These are phyloP conservation scores for Globisporangium emineosum DNA, from an alignment of 352 stramenopile species.

Conservation along the genomic window DNA sequence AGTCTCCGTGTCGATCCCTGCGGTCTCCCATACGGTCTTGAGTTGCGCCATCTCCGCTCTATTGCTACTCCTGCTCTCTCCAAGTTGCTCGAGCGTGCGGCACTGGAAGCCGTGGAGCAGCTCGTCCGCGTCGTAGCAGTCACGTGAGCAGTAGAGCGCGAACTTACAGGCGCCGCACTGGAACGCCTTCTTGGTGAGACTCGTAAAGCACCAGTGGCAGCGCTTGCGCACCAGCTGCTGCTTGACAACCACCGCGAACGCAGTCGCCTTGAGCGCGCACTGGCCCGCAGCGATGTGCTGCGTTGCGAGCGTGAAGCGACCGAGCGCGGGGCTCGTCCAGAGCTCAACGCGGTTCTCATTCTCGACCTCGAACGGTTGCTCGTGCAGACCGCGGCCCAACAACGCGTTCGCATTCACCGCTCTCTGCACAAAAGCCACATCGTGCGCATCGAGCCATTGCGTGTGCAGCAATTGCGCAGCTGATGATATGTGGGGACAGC, in stretches of 20 bases:
- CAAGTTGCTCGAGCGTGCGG: constrained; percentile 23
- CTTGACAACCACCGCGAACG: constrained; percentile 49
- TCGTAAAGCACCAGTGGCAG: constrained; percentile 65
- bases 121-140: constrained; percentile 41
- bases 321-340: constrained; percentile 20
- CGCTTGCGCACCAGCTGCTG: constrained; percentile 24
- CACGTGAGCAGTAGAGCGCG: constrained; percentile 46
- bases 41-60: background rate
- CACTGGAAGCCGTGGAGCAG: constrained; percentile 56
- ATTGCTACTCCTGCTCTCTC: background rate
- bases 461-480: constrained; percentile 9
- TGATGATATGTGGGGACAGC: background rate
- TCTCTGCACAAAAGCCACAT: constrained; percentile 10
- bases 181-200: constrained; percentile 40
- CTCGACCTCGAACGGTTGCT: constrained; percentile 21
- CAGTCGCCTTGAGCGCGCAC: constrained; percentile 33
- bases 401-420: constrained; percentile 7
- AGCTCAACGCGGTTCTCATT: constrained; percentile 21
- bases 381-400: constrained; percentile 19
- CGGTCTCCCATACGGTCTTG: background rate
- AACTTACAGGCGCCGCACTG: constrained; percentile 53
- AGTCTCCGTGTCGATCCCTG: constrained; percentile 36
- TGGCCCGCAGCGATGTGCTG: constrained; percentile 25
- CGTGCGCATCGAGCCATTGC: constrained; percentile 20
- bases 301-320: constrained; percentile 36